Base-by-base conservation (phyloP, 2,329 filamentous ascomycete species). In the Trichoderma afroharzianum region DNA sequence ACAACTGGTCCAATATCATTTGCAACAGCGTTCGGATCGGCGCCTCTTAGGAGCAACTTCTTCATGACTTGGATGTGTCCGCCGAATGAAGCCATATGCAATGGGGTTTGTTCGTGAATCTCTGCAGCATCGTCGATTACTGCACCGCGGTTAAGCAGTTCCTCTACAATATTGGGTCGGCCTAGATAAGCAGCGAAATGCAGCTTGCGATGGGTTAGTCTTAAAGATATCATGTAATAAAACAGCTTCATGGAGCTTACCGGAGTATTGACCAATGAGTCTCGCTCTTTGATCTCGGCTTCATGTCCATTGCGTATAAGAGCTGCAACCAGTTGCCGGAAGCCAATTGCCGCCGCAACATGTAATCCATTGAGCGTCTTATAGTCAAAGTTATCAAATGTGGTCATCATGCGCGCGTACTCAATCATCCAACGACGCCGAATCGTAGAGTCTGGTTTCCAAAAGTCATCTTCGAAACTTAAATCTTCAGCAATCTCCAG, bases 61-160 rank as follows among this genome's bases (percentile, higher is more conserved):
- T 76, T 77, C 82, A 84, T 84, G 3, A 82, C 80, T 26, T 80
- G 78, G 3, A 82, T 79, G 28, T 82, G 77, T 9, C 82, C 82
- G 4, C 78, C 77, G 0, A 75, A 76, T 3, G 82, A 82, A 30
- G 82, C 82, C 79, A 81, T 81, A 47, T 81, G 79, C 3, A 84
- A 68, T 1, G 82, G 81, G 0, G 82, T 84, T 47, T 79, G 75
- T 0, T 77, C 71, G 5, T 74, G 59, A 5, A 74, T 74, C 1
- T 83, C 78, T 11, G 77, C 75, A 3, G 77, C 81, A 21, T 83
- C 80, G 53, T 82, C 78, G 21, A 82, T 68, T 18, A 50, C 55
- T 76, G 80, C 79, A 1, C 77, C 78, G 39, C 73, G 75, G 24
- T 81, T 78, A 14, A 82, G 77, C 3, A 82, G 76, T 55, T 81